Evolutionary conservation across 306 rosid genomes (phyloP).

Genomic region (Astragalus glycyphyllos): DNA sequence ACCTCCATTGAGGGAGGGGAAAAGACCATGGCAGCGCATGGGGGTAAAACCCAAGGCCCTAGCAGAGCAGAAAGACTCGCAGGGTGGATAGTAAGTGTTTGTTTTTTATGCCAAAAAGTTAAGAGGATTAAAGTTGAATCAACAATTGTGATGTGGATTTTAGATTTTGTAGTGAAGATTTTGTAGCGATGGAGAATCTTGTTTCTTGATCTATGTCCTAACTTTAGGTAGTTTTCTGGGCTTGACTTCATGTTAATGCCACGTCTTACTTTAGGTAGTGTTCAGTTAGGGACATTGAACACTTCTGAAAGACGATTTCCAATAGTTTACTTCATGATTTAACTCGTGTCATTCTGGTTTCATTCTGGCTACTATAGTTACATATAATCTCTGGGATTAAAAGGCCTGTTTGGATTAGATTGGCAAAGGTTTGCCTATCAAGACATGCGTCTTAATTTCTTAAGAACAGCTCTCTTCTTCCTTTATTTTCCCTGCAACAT

Average conservation of each 20-base stretch:
- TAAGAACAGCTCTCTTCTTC: neutral
- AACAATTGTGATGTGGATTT: conserved; percentile 4
- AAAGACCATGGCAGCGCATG: too few species aligned
- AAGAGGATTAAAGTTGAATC: conserved; percentile 2
- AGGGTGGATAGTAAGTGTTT: too few species aligned
- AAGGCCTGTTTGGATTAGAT: neutral
- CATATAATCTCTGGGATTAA: neutral
- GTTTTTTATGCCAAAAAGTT: neutral
- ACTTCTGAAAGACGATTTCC: neutral
- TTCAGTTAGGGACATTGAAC: neutral
- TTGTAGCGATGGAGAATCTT: neutral
- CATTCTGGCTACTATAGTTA: neutral
- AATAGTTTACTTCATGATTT: neutral
- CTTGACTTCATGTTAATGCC: conserved; percentile 7
- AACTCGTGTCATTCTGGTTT: neutral
- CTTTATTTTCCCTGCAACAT: neutral
- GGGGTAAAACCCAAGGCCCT: too few species aligned
- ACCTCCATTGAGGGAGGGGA: too few species aligned
- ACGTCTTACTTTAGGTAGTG: neutral
- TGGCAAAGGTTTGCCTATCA: neutral
- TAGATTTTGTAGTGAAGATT: neutral
- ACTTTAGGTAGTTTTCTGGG: neutral
- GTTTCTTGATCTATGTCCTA: too few species aligned
- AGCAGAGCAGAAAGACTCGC: too few species aligned
- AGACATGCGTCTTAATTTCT: neutral